phyloP scores from a whole-genome alignment of 2,329 filamentous ascomycete species.

The Paecilomyces niveus region DNA sequence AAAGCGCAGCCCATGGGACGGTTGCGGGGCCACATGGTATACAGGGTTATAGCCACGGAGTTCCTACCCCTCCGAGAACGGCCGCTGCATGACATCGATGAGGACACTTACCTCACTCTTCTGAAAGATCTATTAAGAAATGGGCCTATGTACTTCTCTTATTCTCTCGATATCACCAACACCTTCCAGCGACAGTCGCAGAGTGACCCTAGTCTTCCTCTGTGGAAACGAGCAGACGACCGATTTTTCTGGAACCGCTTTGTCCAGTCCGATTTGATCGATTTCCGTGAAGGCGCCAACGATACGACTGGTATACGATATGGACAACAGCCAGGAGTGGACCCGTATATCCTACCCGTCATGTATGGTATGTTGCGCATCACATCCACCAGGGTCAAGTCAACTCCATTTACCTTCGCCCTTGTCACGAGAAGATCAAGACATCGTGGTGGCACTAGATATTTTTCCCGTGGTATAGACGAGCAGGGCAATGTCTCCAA shows the following conservation, averaged over 20 bases:
- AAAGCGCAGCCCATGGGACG: conserved; percentile 87
- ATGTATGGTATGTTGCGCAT: conserved; percentile 97
- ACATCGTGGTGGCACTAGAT: conserved; percentile 82
- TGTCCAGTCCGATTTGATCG: conserved; percentile 81
- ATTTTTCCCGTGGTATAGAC: conserved; percentile 90
- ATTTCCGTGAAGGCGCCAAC: conserved; percentile 62
- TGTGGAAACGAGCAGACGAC: conserved; percentile 91
- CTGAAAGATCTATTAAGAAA: conserved; percentile 75
- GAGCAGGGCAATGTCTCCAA: conserved; percentile 94
- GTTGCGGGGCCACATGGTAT: conserved; percentile 92
- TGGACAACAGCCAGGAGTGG: conserved; percentile 63
- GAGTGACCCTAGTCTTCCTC: conserved; percentile 60
- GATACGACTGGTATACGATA: conserved; percentile 39
- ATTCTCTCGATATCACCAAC: conserved; percentile 94
- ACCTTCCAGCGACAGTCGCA: conserved; percentile 90
- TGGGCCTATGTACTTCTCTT: conserved; percentile 95
- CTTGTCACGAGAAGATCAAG: conserved; percentile 86
- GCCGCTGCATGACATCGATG: conserved; percentile 83
- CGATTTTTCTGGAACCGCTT: conserved; percentile 99
- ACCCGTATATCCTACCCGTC: conserved; percentile 89
- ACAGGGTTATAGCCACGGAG: conserved; percentile 85
- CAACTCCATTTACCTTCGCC: conserved; percentile 72
- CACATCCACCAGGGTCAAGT: conserved; percentile 76
- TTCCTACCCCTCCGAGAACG: conserved; percentile 91
- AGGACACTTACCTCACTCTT: conserved; percentile 80